Evolutionary conservation across 805 yeast genomes (phyloP), one percentile per base, ranked within the genome.

Genomic region (Hanseniaspora pseudoguilliermondii): DNA sequence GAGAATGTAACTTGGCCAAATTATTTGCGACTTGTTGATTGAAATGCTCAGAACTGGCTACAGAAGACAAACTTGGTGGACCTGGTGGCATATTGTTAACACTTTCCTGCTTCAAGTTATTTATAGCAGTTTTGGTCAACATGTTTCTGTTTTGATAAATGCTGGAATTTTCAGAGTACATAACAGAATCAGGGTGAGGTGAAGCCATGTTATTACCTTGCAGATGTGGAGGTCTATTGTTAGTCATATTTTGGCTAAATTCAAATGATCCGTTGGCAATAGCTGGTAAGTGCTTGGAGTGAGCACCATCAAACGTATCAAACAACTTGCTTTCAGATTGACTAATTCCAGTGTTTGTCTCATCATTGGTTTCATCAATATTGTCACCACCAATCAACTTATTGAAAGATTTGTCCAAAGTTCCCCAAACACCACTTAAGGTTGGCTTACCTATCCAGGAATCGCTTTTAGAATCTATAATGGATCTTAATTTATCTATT

Each of bases 371-470:
- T 16, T 65, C 72, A 38, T 85, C 95, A 32, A 29, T 32, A 16
- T 46, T 46, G 49, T 91, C 97, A 1, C 96, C 97, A 41, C 95
- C 83, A 57, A 91, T 89, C 67, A 83, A 81, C 65, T 81, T 82
- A 65, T 79, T 82, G 64, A 84, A 80, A 5, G 86, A 79, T 65
- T 87, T 87, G 66, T 87, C 95, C 47, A 87, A 68, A 44, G 84
- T 90, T 11, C 93, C 91, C 95, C 95, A 87, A 54, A 88, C 83
- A 64, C 80, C 84, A 61, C 89, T 95, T 53, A 87, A 73, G 61
- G 79, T 82, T 25, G 84, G 84, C 63, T 82, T 81, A 15, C 86
- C 83, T 60, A 89, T 77, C 97, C 96, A 90, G 5, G 89, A 76
- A 34, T 78, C 76, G 44, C 76, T 79, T 23, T 71, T 58, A 11